Evolutionary conservation across 805 yeast genomes (phyloP).

Genomic region (Deakozyma indianensis): DNA sequence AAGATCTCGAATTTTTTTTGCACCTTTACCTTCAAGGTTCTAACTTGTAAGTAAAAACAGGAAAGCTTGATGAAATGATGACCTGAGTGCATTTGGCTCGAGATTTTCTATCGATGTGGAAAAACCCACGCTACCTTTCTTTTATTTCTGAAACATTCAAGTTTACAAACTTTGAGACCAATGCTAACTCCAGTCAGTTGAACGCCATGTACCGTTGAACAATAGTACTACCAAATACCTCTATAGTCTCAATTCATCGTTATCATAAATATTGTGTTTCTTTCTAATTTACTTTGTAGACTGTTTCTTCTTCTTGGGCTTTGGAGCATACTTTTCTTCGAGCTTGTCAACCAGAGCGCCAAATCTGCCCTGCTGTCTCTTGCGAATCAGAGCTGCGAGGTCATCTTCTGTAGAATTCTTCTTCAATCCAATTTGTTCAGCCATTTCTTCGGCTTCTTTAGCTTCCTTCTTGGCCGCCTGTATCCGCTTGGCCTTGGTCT

Average conservation of each 20-base stretch:
- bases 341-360: slow-evolving; percentile 16
- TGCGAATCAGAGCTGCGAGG: slow-evolving; percentile 23
- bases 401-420: slow-evolving; percentile 15
- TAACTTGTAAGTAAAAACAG: neutral
- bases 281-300: neutral
- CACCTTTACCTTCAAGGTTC: neutral
- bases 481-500: slow-evolving; percentile 32
- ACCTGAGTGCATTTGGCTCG: slow-evolving; percentile 99
- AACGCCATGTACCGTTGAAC: no score
- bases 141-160: slow-evolving; percentile 37
- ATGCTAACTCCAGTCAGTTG: neutral
- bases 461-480: slow-evolving; percentile 25
- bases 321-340: slow-evolving; percentile 20
- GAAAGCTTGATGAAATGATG: slow-evolving; percentile 42
- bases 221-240: no score
- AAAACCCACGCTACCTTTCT: slow-evolving; percentile 95
- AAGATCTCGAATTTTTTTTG: slow-evolving; percentile 1
- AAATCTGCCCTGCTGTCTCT: slow-evolving; percentile 17
- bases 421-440: slow-evolving; percentile 33
- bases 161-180: neutral
- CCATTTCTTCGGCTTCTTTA: slow-evolving; percentile 40
- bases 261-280: no score
- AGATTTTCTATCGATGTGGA: slow-evolving; percentile 94
- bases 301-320: neutral
- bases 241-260: no score